Base-by-base conservation (phyloP, 208 protist genomes). In the Leishmania tropica region DNA sequence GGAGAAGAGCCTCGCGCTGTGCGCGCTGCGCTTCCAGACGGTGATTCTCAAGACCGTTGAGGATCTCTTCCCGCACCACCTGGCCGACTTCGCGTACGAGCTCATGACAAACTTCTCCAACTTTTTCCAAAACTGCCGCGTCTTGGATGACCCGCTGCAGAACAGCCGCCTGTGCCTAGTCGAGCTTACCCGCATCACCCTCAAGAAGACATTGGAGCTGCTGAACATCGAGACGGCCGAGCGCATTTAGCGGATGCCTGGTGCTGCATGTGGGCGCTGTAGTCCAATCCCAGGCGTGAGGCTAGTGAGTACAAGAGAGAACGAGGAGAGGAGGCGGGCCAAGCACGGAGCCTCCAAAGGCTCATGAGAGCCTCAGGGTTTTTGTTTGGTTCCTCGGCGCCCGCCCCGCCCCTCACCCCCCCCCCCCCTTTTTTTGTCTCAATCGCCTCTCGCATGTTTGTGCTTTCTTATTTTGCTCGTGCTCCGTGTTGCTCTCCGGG, bases 51-150 rank as follows among this genome's bases (percentile, higher is more conserved):
- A 97, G 85, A 94, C 94, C 28, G 62, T 93, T 42, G 95, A 98
- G 67, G 96, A 99, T 62, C 92, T 99, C 76, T 94, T 97, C 79
- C 97, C 95, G 24, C 96, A 99, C 83, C 92, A 97, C 72, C 86
- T 99, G 8, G 98, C 98, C 53, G 98, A 99, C 85, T 99, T 98
- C 83, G 90, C 98, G n/a, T 99, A 98, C 88, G 93, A 99, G 68
- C 85, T 99, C 47, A 89, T 98, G 80, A 92, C 86, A 31, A 90
- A 84, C 84, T 99, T 99, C 91, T 99, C 97, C 40, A 93, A 97
- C 82, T 99, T 99, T 85, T 99, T 99, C 88, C 96, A 98, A 85
- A 90, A 98, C 76, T 98, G 98, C 84, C 88, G 92, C 64, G 90
- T 97, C 53, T 86, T 99, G 68, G 96, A 92, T 56, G 91, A 96